These are phyloP conservation scores for Agaricus bisporus DNA, from an alignment of 768 basidiomycete genomes.

Conservation along the genomic window DNA sequence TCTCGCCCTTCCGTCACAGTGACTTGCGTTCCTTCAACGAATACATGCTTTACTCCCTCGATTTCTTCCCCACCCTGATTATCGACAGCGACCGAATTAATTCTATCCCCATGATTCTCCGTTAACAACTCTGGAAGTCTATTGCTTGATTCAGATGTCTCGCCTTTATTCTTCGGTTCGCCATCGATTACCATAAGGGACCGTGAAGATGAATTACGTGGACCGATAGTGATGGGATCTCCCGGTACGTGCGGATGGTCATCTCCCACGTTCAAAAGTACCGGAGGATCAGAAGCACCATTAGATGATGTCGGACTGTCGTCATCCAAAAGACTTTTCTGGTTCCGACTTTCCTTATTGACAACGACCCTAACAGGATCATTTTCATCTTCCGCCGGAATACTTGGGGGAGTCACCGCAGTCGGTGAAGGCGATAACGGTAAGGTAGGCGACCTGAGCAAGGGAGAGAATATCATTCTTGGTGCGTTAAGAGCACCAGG, in stretches of 20 bases:
- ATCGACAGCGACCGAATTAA: neutral
- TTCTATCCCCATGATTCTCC: neutral
- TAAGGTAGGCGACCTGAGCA: neutral
- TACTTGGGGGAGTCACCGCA: neutral
- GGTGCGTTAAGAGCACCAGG: neutral
- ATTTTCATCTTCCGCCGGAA: neutral
- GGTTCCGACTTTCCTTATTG: neutral
- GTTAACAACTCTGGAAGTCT: neutral
- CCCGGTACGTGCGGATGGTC: neutral
- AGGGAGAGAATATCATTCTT: conserved; percentile 22
- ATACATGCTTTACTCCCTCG: neutral
- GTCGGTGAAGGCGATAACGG: neutral
- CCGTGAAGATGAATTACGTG: neutral
- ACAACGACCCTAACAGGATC: neutral
- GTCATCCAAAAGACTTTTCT: neutral
- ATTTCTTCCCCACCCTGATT: neutral
- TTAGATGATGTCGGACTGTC: neutral
- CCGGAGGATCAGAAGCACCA: neutral
- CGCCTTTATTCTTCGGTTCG: neutral
- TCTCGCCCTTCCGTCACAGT: conserved; percentile 11
- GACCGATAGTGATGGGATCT: neutral
- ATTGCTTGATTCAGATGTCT: too few relatives aligned
- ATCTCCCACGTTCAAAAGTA: neutral
- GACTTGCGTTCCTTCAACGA: neutral
- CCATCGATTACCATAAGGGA: neutral